Conservation (phyloP, 2,329 filamentous ascomycete genomes). For the Colletotrichum sp. region DNA sequence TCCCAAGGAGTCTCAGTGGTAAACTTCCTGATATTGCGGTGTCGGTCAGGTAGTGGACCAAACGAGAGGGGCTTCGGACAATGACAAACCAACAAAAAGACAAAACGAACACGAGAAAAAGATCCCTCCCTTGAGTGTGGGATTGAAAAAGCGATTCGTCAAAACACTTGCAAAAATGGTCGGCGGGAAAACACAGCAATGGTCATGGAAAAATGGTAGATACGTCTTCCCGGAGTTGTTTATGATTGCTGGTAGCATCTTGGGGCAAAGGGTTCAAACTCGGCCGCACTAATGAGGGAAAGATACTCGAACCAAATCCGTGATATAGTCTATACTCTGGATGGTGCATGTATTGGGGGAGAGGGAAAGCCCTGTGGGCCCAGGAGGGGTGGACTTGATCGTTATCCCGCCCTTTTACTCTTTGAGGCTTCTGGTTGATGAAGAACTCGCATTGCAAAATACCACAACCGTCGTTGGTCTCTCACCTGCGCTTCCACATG, state of each 20-base stretch:
- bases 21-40: slow-evolving; percentile 31
- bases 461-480: slow-evolving; percentile 5
- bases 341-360: slow-evolving; percentile 36
- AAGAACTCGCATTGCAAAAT: slow-evolving; percentile 9
- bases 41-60: slow-evolving; percentile 5
- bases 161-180: slow-evolving; percentile 8
- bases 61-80: neutral
- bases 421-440: neutral
- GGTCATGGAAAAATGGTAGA: slow-evolving; percentile 25
- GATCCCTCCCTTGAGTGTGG: neutral
- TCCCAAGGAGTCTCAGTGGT: slow-evolving; percentile 57
- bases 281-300: slow-evolving; percentile 97
- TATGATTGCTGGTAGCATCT: slow-evolving; percentile 22
- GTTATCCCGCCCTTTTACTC: slow-evolving; percentile 67
- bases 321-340: slow-evolving; percentile 19
- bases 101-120: slow-evolving; percentile 6
- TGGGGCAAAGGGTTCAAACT: slow-evolving; percentile 49
- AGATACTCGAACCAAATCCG: slow-evolving; percentile 74
- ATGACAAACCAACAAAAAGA: slow-evolving; percentile 10
- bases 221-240: slow-evolving; percentile 27
- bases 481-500: neutral
- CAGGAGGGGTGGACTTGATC: slow-evolving; percentile 86
- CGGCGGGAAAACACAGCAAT: slow-evolving; percentile 26
- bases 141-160: slow-evolving; percentile 5
- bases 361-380: slow-evolving; percentile 99